Evolutionary conservation across 139 green algal species (phyloP).

Genomic region (Chlamydomonas sphaeroides): DNA sequence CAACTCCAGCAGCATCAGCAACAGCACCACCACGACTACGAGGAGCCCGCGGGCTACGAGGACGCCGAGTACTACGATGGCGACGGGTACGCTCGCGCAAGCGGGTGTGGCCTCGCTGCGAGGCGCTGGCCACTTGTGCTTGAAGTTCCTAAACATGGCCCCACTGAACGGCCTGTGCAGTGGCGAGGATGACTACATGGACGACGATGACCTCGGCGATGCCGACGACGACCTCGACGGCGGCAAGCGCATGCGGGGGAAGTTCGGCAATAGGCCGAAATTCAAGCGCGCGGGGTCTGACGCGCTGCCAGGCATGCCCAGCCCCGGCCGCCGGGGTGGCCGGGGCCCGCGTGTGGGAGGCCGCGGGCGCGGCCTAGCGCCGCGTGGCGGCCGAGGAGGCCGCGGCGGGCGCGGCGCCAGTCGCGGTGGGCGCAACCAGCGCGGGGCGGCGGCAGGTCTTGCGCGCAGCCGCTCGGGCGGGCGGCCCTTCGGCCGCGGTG

Average conservation of each 20-base stretch:
- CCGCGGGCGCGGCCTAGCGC: slow-evolving; percentile 34
- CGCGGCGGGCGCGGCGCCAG: slow-evolving; percentile 13
- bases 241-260: slow-evolving; percentile 9
- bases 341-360: slow-evolving; percentile 17
- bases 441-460: not conserved
- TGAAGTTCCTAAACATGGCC: no score
- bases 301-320: slow-evolving; percentile 5
- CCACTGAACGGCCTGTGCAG: no score
- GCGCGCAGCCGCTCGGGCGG: slow-evolving; percentile 21
- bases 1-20: slow-evolving; percentile 41
- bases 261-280: slow-evolving; percentile 1
- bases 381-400: not conserved
- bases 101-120: no score
- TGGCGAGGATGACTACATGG: slow-evolving; percentile 23
- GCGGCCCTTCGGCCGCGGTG: slow-evolving; percentile 23
- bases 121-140: no score
- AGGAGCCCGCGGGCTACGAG: slow-evolving; percentile 25
- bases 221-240: slow-evolving; percentile 34
- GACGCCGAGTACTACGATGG: slow-evolving; percentile 49
- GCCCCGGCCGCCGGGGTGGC: slow-evolving; percentile 1
- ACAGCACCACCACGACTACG: slow-evolving; percentile 30
- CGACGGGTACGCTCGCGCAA: slow-evolving; percentile 43
- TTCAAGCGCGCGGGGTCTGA: slow-evolving; percentile 31
- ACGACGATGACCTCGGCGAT: slow-evolving; percentile 22
- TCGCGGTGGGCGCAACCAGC: not conserved